A percentile compares a stretch with the other conserved stretches of the same genome.
Conservation (phyloP, 116 monocot genomes). For the Dioscorea cayenensis region DNA sequence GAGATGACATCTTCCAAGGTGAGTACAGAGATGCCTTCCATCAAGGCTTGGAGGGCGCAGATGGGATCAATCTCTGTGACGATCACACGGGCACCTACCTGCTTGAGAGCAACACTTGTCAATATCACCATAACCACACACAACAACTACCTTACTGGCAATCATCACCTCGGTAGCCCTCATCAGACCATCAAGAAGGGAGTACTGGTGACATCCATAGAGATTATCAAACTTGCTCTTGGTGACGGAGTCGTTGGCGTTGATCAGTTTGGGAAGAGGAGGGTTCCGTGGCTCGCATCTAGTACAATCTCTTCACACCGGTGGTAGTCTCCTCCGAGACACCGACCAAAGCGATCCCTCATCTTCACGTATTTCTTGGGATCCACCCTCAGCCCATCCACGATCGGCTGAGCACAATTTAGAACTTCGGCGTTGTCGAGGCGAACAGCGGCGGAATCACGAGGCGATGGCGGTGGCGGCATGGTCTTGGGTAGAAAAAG, state of each 20-base stretch:
- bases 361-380: conserved; percentile 67
- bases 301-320: conserved; percentile 87
- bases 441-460: no score
- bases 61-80: conserved; percentile 90
- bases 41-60: conserved; percentile 86
- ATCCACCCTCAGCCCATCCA: conserved; percentile 55
- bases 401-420: conserved; percentile 78
- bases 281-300: conserved; percentile 73
- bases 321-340: conserved; percentile 96
- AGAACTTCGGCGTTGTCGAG: conserved; percentile 89
- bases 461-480: no score
- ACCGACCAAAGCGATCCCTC: conserved; percentile 74
- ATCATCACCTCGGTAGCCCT: conserved; percentile 97
- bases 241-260: conserved; percentile 91
- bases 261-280: conserved; percentile 85
- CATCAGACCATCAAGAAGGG: conserved; percentile 90
- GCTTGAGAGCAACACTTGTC: conserved; percentile 87
- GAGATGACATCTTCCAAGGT: conserved; percentile 72
- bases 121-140: conserved; percentile 84
- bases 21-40: conserved; percentile 74
- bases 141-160: conserved; percentile 79
- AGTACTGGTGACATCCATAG: conserved; percentile 90
- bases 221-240: conserved; percentile 99
- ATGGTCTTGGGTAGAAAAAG: no score
- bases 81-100: conserved; percentile 76